Base-by-base conservation (phyloP, 2,329 filamentous ascomycete genomes). In the Pseudopyrenochaeta lycopersici region DNA sequence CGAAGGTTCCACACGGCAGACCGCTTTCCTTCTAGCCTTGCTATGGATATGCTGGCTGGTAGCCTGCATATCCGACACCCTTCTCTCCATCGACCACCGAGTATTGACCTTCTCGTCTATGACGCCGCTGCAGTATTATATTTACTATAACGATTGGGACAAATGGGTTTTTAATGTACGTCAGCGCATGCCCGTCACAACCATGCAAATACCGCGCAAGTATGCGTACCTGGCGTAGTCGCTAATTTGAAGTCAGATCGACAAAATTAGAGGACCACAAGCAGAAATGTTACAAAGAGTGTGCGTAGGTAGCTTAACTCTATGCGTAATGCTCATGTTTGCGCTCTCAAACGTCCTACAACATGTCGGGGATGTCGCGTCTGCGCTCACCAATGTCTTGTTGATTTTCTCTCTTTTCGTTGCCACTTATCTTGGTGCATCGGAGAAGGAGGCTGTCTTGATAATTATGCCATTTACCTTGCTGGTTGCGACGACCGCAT, bases 11-110 rank as follows among this genome's bases (percentile, higher is more conserved):
- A 27, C 15, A 14, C 23, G 41, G 6, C 41, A 44, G 29, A 32
- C 15, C 27, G 17, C 17, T 11, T 44, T 44, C 41, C 15, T 44
- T 5, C 21, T 44, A 15, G 14, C 10, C 7, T 15, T 32, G 14
- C 41, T 44, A 3, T 44, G 41, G 41, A 44, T 27, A 31, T 44
- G n/a, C 41, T 44, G 41, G 41, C 7, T 17, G 10, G 12, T 32
- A 30, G 41, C 23, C 7, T 44, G 41, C n/a, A 31, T 31, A 18
- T 17, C 41, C 21, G 27, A 30, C 23, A 44, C 41, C 2, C 6
- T 31, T 10, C 15, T 44, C 23, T 18, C n/a, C 9, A 31, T 44
- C 41, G 27, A 44, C 7, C 12, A 10, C 7, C 15, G 7, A 2
- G 6, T 44, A 12, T 27, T 3, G 14, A 44, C 27, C 2, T 30